Evolutionary conservation across 768 basidiomycete genomes (phyloP).

Genomic region (Podaxis rugospora): DNA sequence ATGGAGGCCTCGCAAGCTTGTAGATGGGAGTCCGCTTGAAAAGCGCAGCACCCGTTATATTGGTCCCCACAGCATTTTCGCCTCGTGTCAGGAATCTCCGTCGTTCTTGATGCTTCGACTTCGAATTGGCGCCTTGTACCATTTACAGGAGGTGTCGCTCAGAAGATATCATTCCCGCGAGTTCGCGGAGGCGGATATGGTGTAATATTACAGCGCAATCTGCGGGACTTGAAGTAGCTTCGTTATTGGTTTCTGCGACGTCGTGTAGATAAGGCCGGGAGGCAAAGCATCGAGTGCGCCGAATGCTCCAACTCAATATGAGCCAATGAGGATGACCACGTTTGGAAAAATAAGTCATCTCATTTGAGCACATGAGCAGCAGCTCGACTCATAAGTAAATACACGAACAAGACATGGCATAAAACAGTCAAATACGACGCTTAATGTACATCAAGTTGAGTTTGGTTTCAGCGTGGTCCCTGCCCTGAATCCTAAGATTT

Average conservation of each 20-base stretch:
- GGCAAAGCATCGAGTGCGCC: no score
- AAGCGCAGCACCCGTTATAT: background rate
- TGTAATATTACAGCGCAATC: background rate
- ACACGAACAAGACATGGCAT: no score
- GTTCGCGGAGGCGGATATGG: background rate
- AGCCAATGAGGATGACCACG: no score
- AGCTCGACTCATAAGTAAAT: no score
- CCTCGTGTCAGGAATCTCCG: background rate
- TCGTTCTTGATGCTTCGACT: slow-evolving; percentile 7
- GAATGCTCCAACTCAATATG: no score
- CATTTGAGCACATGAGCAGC: no score
- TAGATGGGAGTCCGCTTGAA: background rate
- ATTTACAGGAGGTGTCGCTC: background rate
- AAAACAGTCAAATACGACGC: no score
- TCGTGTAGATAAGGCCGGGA: background rate
- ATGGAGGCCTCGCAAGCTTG: background rate
- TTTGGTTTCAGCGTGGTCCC: background rate
- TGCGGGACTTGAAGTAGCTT: background rate
- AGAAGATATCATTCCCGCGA: background rate
- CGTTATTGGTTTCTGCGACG: background rate
- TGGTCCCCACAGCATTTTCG: background rate
- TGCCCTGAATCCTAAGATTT: background rate
- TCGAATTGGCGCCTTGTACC: slow-evolving; percentile 4
- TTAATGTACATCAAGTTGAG: background rate
- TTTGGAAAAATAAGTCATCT: no score